phyloP scores from a whole-genome alignment of 306 rosid species.

The Cucurbita pepo region DNA sequence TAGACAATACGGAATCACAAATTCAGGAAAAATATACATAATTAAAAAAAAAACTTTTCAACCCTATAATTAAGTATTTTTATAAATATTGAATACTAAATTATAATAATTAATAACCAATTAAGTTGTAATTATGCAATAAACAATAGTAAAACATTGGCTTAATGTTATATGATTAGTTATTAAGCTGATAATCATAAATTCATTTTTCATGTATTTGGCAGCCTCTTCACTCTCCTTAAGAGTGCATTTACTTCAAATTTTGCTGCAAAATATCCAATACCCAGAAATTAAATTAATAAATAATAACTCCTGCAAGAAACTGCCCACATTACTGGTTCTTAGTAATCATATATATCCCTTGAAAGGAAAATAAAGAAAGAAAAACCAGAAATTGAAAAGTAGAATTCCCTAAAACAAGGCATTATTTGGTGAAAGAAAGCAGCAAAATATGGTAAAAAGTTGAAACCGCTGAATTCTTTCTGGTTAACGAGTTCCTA shows the following conservation, averaged over 20 bases:
- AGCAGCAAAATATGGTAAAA: background rate
- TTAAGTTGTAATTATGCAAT: background rate
- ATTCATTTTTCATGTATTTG: background rate
- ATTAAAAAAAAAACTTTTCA: too few species aligned
- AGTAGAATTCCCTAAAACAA: background rate
- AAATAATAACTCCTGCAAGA: too few species aligned
- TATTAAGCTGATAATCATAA: background rate
- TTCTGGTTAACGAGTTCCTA: background rate
- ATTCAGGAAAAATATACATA: too few species aligned
- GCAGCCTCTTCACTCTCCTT: background rate
- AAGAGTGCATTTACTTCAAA: background rate
- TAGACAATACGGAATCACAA: too few species aligned
- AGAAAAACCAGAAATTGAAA: too few species aligned
- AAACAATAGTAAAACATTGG: background rate
- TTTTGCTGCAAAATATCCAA: background rate
- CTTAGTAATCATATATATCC: too few species aligned
- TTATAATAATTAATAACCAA: background rate
- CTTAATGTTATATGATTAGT: background rate
- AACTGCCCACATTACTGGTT: too few species aligned
- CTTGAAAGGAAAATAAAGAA: too few species aligned
- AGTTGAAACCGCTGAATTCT: background rate
- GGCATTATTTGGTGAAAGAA: background rate
- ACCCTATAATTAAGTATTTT: too few species aligned
- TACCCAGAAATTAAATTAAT: background rate
- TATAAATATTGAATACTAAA: too few species aligned